These are phyloP conservation scores for Chlamydomonas schloesseri DNA, from an alignment of 139 green algal genomes.

Conservation along the genomic window DNA sequence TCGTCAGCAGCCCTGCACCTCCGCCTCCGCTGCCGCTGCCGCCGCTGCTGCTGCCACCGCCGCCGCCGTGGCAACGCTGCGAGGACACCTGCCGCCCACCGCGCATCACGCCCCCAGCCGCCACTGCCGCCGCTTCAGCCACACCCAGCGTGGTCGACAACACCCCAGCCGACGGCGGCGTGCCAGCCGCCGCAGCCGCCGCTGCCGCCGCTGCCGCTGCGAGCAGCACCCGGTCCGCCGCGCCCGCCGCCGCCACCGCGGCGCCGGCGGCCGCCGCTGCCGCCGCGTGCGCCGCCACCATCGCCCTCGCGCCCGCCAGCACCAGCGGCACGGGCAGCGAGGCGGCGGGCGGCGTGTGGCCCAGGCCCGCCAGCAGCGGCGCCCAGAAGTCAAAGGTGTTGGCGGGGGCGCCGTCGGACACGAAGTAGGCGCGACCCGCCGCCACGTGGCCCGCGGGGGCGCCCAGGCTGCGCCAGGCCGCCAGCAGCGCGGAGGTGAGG, in stretches of 20 bases:
- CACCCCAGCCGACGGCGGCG: too few species aligned
- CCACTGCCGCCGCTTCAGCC: too few species aligned
- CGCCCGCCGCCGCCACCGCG: neutral
- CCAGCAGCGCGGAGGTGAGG: constrained; percentile 8
- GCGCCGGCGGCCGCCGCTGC: neutral
- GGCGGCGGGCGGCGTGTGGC: constrained; percentile 36
- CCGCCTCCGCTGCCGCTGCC: too few species aligned
- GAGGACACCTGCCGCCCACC: too few species aligned
- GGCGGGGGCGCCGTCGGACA: constrained; percentile 38
- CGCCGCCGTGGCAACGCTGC: too few species aligned
- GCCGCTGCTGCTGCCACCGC: too few species aligned
- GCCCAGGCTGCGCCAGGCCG: neutral
- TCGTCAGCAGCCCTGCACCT: too few species aligned
- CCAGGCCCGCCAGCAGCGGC: constrained; percentile 43
- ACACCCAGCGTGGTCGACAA: too few species aligned
- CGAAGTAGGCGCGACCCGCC: constrained; percentile 42
- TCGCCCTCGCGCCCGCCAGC: neutral
- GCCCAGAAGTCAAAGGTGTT: constrained; percentile 55
- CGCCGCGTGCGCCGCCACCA: neutral
- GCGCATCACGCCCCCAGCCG: too few species aligned
- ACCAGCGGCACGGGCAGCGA: neutral
- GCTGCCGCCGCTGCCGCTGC: neutral
- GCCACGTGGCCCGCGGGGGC: neutral
- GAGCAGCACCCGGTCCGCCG: neutral
- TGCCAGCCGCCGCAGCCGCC: neutral